Evolutionary conservation across 306 rosid species (phyloP).

Genomic region (Trifolium fragiferum): DNA sequence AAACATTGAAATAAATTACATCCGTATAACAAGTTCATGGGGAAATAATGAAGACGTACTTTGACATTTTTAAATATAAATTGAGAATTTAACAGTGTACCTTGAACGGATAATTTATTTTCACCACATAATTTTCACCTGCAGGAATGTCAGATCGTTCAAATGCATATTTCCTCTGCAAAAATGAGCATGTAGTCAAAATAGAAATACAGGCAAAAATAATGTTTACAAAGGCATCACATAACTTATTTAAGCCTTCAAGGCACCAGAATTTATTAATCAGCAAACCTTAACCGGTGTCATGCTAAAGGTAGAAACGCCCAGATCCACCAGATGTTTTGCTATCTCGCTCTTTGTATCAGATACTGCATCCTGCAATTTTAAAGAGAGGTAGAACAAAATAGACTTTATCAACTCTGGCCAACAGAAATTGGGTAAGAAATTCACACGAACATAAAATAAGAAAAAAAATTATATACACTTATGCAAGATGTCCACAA

Average conservation of each 20-base stretch:
- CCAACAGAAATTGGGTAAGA: constrained; percentile 22
- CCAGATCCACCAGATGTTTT: constrained; percentile 66
- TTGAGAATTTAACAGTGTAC: constrained; percentile 48
- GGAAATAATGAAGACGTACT: constrained; percentile 25
- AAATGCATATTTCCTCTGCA: constrained; percentile 92
- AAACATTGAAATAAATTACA: constrained; percentile 5
- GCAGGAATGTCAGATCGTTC: constrained; percentile 77
- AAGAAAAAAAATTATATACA: constrained; percentile 23
- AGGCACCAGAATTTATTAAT: constrained; percentile 30
- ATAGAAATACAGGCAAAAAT: constrained; percentile 25
- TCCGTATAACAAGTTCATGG: constrained; percentile 2
- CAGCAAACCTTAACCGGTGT: constrained; percentile 82
- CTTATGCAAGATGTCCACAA: constrained; percentile 3
- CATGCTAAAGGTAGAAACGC: constrained; percentile 79
- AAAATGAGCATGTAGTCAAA: constrained; percentile 37
- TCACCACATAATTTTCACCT: constrained; percentile 86
- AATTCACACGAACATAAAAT: constrained; percentile 21
- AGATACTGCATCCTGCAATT: constrained; percentile 65
- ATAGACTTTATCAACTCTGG: constrained; percentile 25
- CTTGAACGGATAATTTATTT: constrained; percentile 90
- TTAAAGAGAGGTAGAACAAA: not conserved
- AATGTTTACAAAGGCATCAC: constrained; percentile 14
- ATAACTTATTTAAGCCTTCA: constrained; percentile 19
- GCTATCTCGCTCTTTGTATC: constrained; percentile 77
- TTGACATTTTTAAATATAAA: not conserved